Conservation (phyloP, 108 stramenopile species). For the Skeletonema grethae region DNA sequence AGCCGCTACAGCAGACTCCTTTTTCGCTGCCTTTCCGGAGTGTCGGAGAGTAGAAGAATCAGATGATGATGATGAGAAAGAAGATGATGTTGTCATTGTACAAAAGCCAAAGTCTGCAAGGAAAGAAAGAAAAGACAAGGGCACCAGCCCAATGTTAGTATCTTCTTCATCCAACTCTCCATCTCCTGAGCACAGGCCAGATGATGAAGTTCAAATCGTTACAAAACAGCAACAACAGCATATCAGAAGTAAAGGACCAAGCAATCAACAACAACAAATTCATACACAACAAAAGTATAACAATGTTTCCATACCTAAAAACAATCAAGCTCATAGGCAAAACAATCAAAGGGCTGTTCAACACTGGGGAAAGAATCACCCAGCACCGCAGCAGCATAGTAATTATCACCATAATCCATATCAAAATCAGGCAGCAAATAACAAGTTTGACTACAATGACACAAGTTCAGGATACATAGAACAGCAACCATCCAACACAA, state of each 20-base stretch:
- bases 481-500: slow-evolving; percentile 6
- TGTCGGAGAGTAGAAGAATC: slow-evolving; percentile 47
- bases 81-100: slow-evolving; percentile 24
- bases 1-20: slow-evolving; percentile 52
- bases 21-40: slow-evolving; percentile 77
- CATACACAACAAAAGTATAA: not conserved
- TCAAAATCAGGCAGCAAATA: slow-evolving; percentile 12
- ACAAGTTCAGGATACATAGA: slow-evolving; percentile 18
- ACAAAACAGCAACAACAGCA: slow-evolving; percentile 6
- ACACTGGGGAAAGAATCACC: not conserved
- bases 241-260: not conserved
- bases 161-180: slow-evolving; percentile 26
- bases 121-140: slow-evolving; percentile 19
- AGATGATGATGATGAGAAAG: slow-evolving; percentile 11
- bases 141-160: slow-evolving; percentile 11
- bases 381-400: slow-evolving; percentile 5
- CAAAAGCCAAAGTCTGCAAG: slow-evolving; percentile 17
- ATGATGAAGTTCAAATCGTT: not conserved
- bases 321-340: slow-evolving; percentile 12
- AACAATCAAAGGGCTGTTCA: slow-evolving; percentile 10
- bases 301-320: not conserved
- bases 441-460: slow-evolving; percentile 26
- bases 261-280: no score
- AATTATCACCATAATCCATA: slow-evolving; percentile 18
- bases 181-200: slow-evolving; percentile 22